Percentiles rank a stretch among this genome's conserved stretches.
Conservation (phyloP, 202 grass and related monocot genomes). For the Schoenoplectus tabernaemontani region DNA sequence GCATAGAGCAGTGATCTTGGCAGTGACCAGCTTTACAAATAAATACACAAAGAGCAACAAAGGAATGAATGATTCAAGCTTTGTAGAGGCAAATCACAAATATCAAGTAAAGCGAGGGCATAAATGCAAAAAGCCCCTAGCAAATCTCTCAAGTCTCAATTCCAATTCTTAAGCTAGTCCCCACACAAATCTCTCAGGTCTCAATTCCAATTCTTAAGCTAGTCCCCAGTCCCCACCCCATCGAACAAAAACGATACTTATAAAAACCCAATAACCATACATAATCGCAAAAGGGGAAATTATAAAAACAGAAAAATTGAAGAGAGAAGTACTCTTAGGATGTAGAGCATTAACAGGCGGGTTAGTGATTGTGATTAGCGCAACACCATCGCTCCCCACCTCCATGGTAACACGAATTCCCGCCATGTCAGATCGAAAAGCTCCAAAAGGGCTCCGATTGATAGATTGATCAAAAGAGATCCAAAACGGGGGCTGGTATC, state of each 20-base stretch:
- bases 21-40: neutral
- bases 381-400: conserved; percentile 68
- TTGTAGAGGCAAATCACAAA: neutral
- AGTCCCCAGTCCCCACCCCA: no score
- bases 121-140: neutral
- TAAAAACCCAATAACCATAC: no score
- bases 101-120: conserved; percentile 10
- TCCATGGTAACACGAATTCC: conserved; percentile 80
- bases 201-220: no score
- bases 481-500: no score
- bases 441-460: neutral
- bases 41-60: neutral
- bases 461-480: neutral
- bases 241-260: no score
- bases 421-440: conserved; percentile 34
- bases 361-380: conserved; percentile 81
- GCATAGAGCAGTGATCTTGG: neutral
- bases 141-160: neutral
- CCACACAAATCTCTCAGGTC: no score
- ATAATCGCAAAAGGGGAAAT: no score
- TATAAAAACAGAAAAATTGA: no score
- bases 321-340: conserved; percentile 39
- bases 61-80: neutral
- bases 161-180: neutral
- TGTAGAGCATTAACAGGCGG: conserved; percentile 90